Conservation (phyloP, 371 early-diverging fungal species). For the Mucor velutinosus region DNA sequence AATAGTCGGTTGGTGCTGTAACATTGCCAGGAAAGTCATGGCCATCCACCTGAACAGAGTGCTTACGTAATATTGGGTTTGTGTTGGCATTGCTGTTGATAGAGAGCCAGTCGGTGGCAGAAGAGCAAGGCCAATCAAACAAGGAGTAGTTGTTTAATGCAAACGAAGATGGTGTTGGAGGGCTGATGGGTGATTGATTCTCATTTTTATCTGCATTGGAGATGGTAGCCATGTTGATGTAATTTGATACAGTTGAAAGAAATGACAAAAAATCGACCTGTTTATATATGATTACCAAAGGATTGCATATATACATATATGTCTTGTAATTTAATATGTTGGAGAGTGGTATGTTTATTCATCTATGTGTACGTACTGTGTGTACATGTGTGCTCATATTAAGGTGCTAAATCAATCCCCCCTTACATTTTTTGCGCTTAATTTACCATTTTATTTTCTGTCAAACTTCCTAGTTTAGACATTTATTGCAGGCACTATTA, state of each 20-base stretch:
- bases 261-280: background rate
- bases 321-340: constrained; percentile 1
- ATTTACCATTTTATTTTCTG: constrained; percentile 1
- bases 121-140: constrained; percentile 12
- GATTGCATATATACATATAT: constrained; percentile 2
- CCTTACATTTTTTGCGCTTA: constrained; percentile 7
- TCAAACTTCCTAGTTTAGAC: constrained; percentile 1
- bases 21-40: constrained; percentile 5
- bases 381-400: background rate
- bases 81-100: background rate
- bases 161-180: constrained; percentile 7
- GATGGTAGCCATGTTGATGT: background rate
- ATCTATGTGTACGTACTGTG: background rate
- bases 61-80: constrained; percentile 21
- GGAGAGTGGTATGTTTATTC: background rate
- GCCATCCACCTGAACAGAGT: constrained; percentile 23
- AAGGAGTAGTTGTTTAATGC: constrained; percentile 14
- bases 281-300: background rate
- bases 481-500: constrained; percentile 3
- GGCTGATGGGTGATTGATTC: constrained; percentile 11
- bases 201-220: background rate
- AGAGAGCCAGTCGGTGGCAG: constrained; percentile 12
- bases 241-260: background rate
- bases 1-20: constrained; percentile 1
- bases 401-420: background rate